Evolutionary conservation across 495 filamentous ascomycete genomes (phyloP).

Genomic region (Thermothielavioides terrestris): DNA sequence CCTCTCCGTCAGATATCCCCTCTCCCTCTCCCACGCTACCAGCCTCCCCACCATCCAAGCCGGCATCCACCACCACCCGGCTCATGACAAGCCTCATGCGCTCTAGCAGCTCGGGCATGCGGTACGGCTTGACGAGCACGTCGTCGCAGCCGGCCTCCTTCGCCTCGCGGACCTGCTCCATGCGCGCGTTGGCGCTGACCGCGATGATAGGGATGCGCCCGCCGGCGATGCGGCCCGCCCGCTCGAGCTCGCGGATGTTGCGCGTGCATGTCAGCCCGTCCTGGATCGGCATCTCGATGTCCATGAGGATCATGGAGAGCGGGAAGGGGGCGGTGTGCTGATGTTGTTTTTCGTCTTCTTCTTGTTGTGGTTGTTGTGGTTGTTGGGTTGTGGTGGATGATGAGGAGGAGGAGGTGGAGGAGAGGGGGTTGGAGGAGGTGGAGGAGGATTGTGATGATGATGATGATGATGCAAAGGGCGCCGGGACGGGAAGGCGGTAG

Average conservation of each 20-base stretch:
- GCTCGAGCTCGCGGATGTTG: conserved; percentile 56
- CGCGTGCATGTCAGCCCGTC: conserved; percentile 63
- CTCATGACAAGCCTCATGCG: conserved; percentile 45
- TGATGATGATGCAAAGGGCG: background rate
- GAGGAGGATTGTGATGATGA: conserved; percentile 2
- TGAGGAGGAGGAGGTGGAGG: background rate
- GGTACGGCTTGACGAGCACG: conserved; percentile 39
- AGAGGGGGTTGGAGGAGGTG: conserved; percentile 6
- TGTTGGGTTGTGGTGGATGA: background rate
- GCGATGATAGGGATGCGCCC: conserved; percentile 65
- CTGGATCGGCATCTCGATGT: conserved; percentile 82
- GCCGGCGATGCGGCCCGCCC: conserved; percentile 35
- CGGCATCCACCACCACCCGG: conserved; percentile 33
- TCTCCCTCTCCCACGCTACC: background rate
- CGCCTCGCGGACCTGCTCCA: conserved; percentile 58
- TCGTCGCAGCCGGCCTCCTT: conserved; percentile 51
- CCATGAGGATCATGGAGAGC: conserved; percentile 57
- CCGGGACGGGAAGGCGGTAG: conserved; percentile 18
- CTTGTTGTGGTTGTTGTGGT: background rate
- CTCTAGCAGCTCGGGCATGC: conserved; percentile 39
- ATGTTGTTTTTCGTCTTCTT: too few species aligned
- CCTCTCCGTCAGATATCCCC: background rate
- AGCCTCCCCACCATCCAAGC: background rate
- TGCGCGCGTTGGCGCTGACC: conserved; percentile 66
- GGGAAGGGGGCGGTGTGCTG: too few species aligned